phyloP scores from a whole-genome alignment of 2,329 filamentous ascomycete species.

The Colletotrichum sp. region DNA sequence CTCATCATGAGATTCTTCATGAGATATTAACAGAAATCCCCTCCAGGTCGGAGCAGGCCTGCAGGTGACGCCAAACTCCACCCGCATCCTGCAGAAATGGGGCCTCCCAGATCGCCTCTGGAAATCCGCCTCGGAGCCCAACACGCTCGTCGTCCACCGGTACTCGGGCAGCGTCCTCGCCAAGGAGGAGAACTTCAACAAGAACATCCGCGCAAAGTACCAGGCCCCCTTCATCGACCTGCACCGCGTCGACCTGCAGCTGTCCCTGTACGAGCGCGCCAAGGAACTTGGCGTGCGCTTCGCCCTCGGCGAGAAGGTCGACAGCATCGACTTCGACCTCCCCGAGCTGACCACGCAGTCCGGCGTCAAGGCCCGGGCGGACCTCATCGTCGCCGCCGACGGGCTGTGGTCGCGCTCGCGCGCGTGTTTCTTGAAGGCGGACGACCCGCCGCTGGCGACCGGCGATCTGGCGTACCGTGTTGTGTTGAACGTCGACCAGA shows the following conservation, averaged over 20 bases:
- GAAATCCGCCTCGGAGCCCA: slow-evolving; percentile 44
- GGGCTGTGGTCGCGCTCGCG: slow-evolving; percentile 67
- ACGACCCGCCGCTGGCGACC: slow-evolving; percentile 58
- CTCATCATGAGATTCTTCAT: background rate
- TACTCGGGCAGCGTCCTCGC: slow-evolving; percentile 57
- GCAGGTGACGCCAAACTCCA: slow-evolving; percentile 57
- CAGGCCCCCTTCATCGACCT: slow-evolving; percentile 62
- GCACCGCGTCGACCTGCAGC: slow-evolving; percentile 68
- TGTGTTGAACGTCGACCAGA: slow-evolving; percentile 56
- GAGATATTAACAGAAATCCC: background rate
- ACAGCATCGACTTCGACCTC: slow-evolving; percentile 50
- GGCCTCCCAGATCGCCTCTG: slow-evolving; percentile 49
- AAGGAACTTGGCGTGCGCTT: slow-evolving; percentile 57
- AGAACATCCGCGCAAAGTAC: slow-evolving; percentile 59
- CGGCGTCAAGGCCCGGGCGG: slow-evolving; percentile 45
- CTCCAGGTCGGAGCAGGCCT: slow-evolving; percentile 57
- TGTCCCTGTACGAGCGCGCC: slow-evolving; percentile 55
- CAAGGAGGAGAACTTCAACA: slow-evolving; percentile 54
- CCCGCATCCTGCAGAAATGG: slow-evolving; percentile 55
- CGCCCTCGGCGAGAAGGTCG: slow-evolving; percentile 51
- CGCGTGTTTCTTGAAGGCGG: slow-evolving; percentile 47
- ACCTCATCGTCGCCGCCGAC: slow-evolving; percentile 68
- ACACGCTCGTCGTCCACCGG: slow-evolving; percentile 53
- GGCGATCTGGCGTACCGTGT: slow-evolving; percentile 71
- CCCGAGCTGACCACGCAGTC: slow-evolving; percentile 42